phyloP scores from a whole-genome alignment of 2,329 filamentous ascomycete species.

The Cladosporium sp. region DNA sequence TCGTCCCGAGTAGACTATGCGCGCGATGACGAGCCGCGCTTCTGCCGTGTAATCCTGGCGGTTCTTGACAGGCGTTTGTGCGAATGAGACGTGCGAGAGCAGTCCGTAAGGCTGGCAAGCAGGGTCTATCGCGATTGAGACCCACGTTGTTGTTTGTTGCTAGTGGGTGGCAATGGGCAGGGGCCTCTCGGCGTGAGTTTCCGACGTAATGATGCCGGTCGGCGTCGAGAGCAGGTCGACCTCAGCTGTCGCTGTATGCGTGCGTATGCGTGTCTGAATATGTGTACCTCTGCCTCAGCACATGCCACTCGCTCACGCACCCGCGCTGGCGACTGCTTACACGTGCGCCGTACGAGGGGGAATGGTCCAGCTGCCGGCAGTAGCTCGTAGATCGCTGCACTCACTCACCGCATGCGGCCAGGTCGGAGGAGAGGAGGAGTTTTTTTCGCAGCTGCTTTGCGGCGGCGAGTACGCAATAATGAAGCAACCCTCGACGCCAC shows the following conservation, averaged over 20 bases:
- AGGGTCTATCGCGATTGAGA: neutral
- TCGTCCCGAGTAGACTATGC: neutral
- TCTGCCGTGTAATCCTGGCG: neutral
- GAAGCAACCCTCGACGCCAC: neutral
- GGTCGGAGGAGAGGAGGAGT: neutral
- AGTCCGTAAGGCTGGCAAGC: neutral
- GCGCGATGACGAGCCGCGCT: slow-evolving; percentile 5
- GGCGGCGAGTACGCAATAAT: slow-evolving; percentile 1
- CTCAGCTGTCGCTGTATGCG: no score
- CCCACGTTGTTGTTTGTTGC: neutral
- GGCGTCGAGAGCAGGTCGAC: neutral
- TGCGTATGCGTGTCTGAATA: neutral
- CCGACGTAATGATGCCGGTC: neutral
- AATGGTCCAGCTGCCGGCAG: neutral
- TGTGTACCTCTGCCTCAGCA: neutral
- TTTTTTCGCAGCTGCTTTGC: neutral
- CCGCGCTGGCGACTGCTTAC: neutral
- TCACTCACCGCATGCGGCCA: neutral
- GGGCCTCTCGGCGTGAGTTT: neutral
- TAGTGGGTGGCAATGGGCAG: neutral
- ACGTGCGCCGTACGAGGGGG: neutral
- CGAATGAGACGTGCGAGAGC: neutral
- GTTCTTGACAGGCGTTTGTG: neutral
- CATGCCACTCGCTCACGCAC: neutral
- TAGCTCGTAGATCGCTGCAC: neutral